Evolutionary conservation across 2,329 filamentous ascomycete genomes (phyloP), one percentile per base, ranked within the genome.

Genomic region (Sarocladium oryzae): DNA sequence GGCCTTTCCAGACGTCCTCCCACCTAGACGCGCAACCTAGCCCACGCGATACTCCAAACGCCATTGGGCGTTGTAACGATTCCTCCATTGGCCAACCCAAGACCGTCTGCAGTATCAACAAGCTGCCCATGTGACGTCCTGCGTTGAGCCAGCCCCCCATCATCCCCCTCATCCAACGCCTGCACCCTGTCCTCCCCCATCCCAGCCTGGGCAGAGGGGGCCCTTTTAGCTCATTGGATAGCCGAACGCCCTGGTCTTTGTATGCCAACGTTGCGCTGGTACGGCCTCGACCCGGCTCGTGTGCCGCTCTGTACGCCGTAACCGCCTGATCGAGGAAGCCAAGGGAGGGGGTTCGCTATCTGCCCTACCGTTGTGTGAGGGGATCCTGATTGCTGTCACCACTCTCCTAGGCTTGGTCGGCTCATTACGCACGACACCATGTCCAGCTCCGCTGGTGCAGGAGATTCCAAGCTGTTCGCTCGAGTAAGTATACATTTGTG

Each of bases 391-490:
- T 45, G 40, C 40, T n/a, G 40, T 45, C 21, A 45, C 23, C 40
- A 45, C 40, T 30, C 11, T 45, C 20, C 21, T 30, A 49, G 28
- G 18, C 45, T 35, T 23, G 45, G 45, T 21, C 23, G 45, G 45
- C 18, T 28, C 10, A 16, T 49, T 38, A 41, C 48, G 52, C 28
- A 43, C 58, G 57, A 58, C 66, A 70, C 62, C 63, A 82, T 82
- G 78, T 76, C 79, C 62, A 72, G 66, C 63, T 69, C 75, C 55
- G 72, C 63, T 56, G 61, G 83, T 70, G 89, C 88, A 74, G 90
- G 93, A 72, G 93, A 97, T 83, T 95, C 93, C 75, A 97, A 96
- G 82, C 85, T 99, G 75, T 99, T 99, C 77, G 92, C 93, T 70
- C 85, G 93, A 77, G 93, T 99, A 81, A 77, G 78, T 70, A 52